Conservation (phyloP, 225 moss, liverwort and hornwort genomes). For the Sphagnum contortum region DNA sequence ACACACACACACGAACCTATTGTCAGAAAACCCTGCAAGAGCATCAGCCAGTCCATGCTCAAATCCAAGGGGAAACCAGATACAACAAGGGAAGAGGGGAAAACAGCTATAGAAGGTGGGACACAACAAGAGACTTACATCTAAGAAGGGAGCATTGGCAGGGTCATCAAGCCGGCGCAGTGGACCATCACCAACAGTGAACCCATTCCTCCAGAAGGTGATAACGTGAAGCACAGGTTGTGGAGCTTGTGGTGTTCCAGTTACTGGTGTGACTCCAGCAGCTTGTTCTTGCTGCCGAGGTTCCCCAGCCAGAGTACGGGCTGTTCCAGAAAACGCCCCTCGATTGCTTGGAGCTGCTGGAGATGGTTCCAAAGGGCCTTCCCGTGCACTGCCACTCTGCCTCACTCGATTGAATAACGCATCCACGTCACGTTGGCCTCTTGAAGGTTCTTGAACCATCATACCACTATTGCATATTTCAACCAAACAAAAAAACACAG, state of each 20-base stretch:
- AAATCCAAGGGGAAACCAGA: too few relatives aligned
- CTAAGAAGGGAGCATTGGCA: constrained; percentile 65
- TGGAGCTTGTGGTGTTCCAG: constrained; percentile 20
- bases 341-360: constrained; percentile 27
- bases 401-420: constrained; percentile 76
- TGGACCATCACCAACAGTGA: constrained; percentile 75
- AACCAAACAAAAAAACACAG: constrained; percentile 1
- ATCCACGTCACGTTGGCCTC: constrained; percentile 65
- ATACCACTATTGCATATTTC: constrained; percentile 46
- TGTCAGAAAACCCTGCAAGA: too few relatives aligned
- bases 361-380: constrained; percentile 54
- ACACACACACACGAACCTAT: not conserved
- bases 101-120: too few relatives aligned
- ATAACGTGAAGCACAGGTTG: constrained; percentile 64
- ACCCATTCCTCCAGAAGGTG: constrained; percentile 83
- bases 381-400: constrained; percentile 59
- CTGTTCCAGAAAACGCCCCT: constrained; percentile 44
- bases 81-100: too few relatives aligned
- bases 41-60: too few relatives aligned
- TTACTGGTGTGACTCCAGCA: constrained; percentile 16
- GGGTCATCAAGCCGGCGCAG: constrained; percentile 76
- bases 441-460: constrained; percentile 89
- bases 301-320: constrained; percentile 48
- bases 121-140: constrained; percentile 18
- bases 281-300: constrained; percentile 32